Evolutionary conservation across 495 filamentous ascomycete species (phyloP), one percentile per base, ranked within the genome.

Genomic region (Xylaria telfairii): DNA sequence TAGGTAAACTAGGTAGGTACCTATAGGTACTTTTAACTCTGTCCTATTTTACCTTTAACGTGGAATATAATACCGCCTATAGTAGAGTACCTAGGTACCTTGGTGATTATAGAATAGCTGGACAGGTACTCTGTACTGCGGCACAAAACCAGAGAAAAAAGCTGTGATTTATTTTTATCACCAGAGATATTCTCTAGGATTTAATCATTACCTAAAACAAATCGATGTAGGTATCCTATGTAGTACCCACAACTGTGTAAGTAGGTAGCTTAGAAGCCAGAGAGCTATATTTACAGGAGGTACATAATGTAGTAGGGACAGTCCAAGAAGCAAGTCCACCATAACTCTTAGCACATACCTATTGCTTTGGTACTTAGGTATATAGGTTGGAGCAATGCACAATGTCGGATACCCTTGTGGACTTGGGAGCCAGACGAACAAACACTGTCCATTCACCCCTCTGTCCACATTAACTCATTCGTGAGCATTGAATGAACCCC

Each of bases 1-100:
- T n/a, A n/a, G n/a, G n/a, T n/a, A n/a, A n/a, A n/a, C n/a, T n/a
- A n/a, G n/a, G n/a, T n/a, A n/a, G n/a, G n/a, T n/a, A n/a, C n/a
- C n/a, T n/a, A n/a, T n/a, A n/a, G n/a, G n/a, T n/a, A n/a, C n/a
- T n/a, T n/a, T n/a, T 64, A 8, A 10, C 17, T 46, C 24, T 17
- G 4, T 61, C 59, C 56, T 1, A 61, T 61, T 42, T 24, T n/a
- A 42, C 57, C n/a, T n/a, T n/a, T n/a, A n/a, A n/a, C n/a, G n/a
- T n/a, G n/a, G n/a, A n/a, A n/a, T n/a, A n/a, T n/a, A n/a, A n/a
- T n/a, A n/a, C n/a, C n/a, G n/a, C n/a, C n/a, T n/a, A n/a, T n/a
- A n/a, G n/a, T n/a, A n/a, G n/a, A n/a, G n/a, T n/a, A n/a, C n/a
- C n/a, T n/a, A n/a, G n/a, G n/a, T n/a, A n/a, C n/a, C n/a, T n/a